These are phyloP conservation scores for Diaporthe sp. DNA, from an alignment of 2,329 filamentous ascomycete genomes.

Conservation along the genomic window DNA sequence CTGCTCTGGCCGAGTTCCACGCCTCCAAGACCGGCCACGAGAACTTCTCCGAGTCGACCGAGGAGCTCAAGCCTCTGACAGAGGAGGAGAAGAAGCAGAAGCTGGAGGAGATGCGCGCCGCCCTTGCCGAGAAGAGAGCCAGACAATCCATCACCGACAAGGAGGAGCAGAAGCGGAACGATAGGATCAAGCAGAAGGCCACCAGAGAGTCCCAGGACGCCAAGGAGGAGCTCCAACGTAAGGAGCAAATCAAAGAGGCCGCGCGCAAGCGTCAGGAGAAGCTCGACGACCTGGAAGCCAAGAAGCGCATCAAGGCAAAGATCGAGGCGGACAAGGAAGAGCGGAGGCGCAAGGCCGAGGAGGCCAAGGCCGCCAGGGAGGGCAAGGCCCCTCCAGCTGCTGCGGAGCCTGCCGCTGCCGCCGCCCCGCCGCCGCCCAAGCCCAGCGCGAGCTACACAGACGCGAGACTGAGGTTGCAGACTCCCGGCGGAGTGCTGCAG, in stretches of 20 bases:
- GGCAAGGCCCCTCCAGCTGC: slow-evolving; percentile 70
- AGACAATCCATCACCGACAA: slow-evolving; percentile 80
- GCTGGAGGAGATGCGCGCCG: slow-evolving; percentile 80
- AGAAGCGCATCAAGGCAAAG: slow-evolving; percentile 90
- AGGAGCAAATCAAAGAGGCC: slow-evolving; percentile 93
- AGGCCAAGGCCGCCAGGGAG: slow-evolving; percentile 87
- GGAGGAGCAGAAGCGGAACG: slow-evolving; percentile 86
- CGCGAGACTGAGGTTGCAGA: slow-evolving; percentile 86
- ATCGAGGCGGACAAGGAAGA: slow-evolving; percentile 96
- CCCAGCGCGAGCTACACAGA: slow-evolving; percentile 82
- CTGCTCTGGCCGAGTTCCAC: slow-evolving; percentile 88
- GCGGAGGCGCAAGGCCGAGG: slow-evolving; percentile 85
- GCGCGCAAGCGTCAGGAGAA: slow-evolving; percentile 91
- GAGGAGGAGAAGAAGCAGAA: slow-evolving; percentile 91
- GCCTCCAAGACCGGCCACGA: slow-evolving; percentile 91
- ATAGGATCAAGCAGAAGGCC: slow-evolving; percentile 86
- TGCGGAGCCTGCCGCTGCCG: slow-evolving; percentile 60
- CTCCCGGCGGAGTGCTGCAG: slow-evolving; percentile 79
- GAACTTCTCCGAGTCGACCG: slow-evolving; percentile 93
- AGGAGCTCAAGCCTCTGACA: slow-evolving; percentile 90
- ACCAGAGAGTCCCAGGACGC: slow-evolving; percentile 90
- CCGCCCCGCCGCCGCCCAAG: slow-evolving; percentile 65
- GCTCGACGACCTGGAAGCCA: slow-evolving; percentile 84
- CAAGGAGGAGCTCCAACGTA: slow-evolving; percentile 87
- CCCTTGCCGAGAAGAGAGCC: slow-evolving; percentile 80